A percentile compares a stretch with the other conserved stretches of the same genome.
These are phyloP conservation scores for Trichoderma citrinoviride DNA, from an alignment of 2,329 filamentous ascomycete species.

Conservation along the genomic window DNA sequence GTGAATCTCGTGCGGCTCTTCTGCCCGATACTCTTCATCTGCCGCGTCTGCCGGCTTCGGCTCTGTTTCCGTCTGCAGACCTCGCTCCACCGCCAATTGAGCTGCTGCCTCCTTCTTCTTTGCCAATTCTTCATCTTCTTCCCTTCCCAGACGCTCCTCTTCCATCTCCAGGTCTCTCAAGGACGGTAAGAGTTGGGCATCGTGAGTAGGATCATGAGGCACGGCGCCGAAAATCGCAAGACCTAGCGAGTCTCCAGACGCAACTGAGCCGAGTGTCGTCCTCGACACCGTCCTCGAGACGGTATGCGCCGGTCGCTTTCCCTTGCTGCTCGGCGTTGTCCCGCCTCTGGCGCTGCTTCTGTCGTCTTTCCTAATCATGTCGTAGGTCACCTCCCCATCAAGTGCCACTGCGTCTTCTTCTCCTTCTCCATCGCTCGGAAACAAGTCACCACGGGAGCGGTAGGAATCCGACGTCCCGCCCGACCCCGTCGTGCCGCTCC, in stretches of 20 bases:
- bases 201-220: conserved; percentile 36
- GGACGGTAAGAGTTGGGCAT: conserved; percentile 43
- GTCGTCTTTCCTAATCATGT: conserved; percentile 74
- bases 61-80: conserved; percentile 37
- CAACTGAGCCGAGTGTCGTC: conserved; percentile 52
- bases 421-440: conserved; percentile 80
- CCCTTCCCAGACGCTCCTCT: conserved; percentile 48
- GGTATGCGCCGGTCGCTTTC: conserved; percentile 47
- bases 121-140: conserved; percentile 54
- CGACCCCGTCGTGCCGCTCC: conserved; percentile 77
- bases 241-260: conserved; percentile 36
- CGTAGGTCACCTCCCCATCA: conserved; percentile 87
- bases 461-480: conserved; percentile 81
- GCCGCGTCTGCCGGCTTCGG: conserved; percentile 30
- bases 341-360: conserved; percentile 58
- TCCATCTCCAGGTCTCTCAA: conserved; percentile 53
- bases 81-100: conserved; percentile 50
- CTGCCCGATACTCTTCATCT: conserved; percentile 32
- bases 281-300: conserved; percentile 55
- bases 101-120: conserved; percentile 52
- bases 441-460: conserved; percentile 83
- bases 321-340: conserved; percentile 59
- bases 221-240: conserved; percentile 30
- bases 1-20: conserved; percentile 11
- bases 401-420: conserved; percentile 92